These are phyloP conservation scores for Falciphora oryzae DNA, from an alignment of 2,329 filamentous ascomycete species.

Conservation along the genomic window DNA sequence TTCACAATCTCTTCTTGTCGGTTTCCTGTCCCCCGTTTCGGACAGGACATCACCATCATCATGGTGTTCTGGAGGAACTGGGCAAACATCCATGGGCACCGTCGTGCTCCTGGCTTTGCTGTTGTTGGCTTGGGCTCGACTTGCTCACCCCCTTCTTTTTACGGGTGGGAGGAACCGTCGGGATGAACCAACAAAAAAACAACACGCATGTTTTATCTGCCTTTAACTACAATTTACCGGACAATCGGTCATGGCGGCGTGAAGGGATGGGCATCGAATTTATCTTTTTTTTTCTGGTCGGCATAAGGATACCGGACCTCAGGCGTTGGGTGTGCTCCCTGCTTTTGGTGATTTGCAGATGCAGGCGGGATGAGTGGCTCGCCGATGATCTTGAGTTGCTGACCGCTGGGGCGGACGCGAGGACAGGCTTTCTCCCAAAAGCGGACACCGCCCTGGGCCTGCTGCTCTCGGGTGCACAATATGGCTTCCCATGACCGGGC, in stretches of 20 bases:
- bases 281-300: constrained; percentile 16
- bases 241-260: constrained; percentile 23
- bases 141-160: neutral
- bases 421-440: no score
- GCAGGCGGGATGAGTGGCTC: no score
- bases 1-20: constrained; percentile 4
- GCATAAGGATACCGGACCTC: constrained; percentile 28
- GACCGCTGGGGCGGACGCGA: no score
- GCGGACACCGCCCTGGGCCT: no score
- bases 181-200: constrained; percentile 6
- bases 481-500: no score
- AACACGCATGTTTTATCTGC: constrained; percentile 7
- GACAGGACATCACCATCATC: constrained; percentile 7
- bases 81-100: constrained; percentile 6
- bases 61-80: constrained; percentile 6
- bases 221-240: constrained; percentile 14
- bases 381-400: no score
- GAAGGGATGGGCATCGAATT: constrained; percentile 28
- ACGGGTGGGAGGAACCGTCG: neutral
- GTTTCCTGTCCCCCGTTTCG: constrained; percentile 5
- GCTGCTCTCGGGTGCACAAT: no score
- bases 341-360: neutral
- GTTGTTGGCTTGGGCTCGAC: constrained; percentile 8
- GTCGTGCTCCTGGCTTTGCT: constrained; percentile 5
- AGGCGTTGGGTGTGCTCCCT: constrained; percentile 1